Evolutionary conservation across 2,329 filamentous ascomycete species (phyloP).

Genomic region (Curvularia sp.): DNA sequence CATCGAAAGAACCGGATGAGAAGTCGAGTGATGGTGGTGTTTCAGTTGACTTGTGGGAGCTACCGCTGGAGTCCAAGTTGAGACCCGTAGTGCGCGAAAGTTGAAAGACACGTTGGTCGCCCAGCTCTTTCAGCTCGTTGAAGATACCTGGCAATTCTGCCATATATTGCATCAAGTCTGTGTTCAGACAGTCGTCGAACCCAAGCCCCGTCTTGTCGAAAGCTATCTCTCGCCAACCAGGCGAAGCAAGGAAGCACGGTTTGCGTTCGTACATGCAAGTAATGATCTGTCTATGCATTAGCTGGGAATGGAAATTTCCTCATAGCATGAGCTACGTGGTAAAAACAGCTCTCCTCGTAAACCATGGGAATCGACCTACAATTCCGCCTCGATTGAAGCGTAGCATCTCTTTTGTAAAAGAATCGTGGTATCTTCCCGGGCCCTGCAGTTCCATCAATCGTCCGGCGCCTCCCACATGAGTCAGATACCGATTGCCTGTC

Average conservation of each 20-base stretch:
- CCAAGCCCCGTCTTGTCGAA: conserved; percentile 41
- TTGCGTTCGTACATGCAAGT: conserved; percentile 42
- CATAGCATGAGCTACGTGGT: not conserved
- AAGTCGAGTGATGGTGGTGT: conserved; percentile 32
- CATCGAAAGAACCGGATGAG: conserved; percentile 24
- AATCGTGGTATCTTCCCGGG: conserved; percentile 33
- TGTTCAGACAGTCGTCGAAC: conserved; percentile 38
- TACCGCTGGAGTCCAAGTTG: conserved; percentile 11
- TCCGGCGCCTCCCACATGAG: conserved; percentile 44
- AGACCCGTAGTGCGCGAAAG: conserved; percentile 7
- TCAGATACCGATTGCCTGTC: conserved; percentile 40
- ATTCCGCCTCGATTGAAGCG: conserved; percentile 42
- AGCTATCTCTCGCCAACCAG: conserved; percentile 43
- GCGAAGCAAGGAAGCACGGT: conserved; percentile 40
- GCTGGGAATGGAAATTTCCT: not conserved
- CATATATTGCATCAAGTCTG: conserved; percentile 39
- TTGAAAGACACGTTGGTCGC: conserved; percentile 7
- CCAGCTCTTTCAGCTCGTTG: conserved; percentile 35
- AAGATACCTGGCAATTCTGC: conserved; percentile 39
- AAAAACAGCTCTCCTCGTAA: not conserved
- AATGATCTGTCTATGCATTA: conserved; percentile 35
- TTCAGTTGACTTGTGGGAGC: conserved; percentile 16
- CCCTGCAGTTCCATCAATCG: conserved; percentile 45
- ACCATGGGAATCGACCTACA: conserved; percentile 27
- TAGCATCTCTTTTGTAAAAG: conserved; percentile 43